Conservation (phyloP, 768 basidiomycete genomes). For the Calvatia gigantea region DNA sequence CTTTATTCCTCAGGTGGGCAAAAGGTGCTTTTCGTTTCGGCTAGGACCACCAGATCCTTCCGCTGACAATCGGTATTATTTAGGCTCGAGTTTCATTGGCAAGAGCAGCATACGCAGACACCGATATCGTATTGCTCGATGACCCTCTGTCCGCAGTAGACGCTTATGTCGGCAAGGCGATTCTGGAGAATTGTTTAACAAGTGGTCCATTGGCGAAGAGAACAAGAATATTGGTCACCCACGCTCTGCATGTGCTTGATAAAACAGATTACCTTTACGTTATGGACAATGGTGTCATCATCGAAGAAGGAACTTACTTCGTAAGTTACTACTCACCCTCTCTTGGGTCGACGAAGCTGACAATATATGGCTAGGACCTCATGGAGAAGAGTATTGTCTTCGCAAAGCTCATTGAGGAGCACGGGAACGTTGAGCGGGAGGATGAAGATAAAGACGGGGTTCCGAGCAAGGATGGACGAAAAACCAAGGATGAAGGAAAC, state of each 20-base stretch:
- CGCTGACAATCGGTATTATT: background rate
- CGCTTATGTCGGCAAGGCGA: slow-evolving; percentile 66
- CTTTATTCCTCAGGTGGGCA: slow-evolving; percentile 27
- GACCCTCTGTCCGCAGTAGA: slow-evolving; percentile 82
- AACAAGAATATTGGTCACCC: slow-evolving; percentile 62
- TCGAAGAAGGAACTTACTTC: slow-evolving; percentile 59
- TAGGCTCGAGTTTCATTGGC: slow-evolving; percentile 76
- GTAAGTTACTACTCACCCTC: slow-evolving; percentile 23
- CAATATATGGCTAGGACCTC: slow-evolving; percentile 33
- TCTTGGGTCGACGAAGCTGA: slow-evolving; percentile 1
- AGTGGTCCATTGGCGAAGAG: slow-evolving; percentile 47
- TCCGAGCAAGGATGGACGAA: slow-evolving; percentile 6
- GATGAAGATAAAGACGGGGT: slow-evolving; percentile 23
- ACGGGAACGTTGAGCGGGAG: slow-evolving; percentile 39
- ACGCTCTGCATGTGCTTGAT: slow-evolving; percentile 55
- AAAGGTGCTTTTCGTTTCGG: slow-evolving; percentile 24
- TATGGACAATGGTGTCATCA: slow-evolving; percentile 54
- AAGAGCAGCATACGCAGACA: slow-evolving; percentile 68
- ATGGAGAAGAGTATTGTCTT: slow-evolving; percentile 41
- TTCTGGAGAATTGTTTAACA: slow-evolving; percentile 60
- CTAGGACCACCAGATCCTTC: background rate
- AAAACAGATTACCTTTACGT: slow-evolving; percentile 63
- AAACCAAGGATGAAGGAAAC: slow-evolving; percentile 5
- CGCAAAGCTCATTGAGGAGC: slow-evolving; percentile 51
- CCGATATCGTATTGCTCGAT: slow-evolving; percentile 76